phyloP scores from a whole-genome alignment of 257 asterid species.

The Nicotiana tomentosiformis region DNA sequence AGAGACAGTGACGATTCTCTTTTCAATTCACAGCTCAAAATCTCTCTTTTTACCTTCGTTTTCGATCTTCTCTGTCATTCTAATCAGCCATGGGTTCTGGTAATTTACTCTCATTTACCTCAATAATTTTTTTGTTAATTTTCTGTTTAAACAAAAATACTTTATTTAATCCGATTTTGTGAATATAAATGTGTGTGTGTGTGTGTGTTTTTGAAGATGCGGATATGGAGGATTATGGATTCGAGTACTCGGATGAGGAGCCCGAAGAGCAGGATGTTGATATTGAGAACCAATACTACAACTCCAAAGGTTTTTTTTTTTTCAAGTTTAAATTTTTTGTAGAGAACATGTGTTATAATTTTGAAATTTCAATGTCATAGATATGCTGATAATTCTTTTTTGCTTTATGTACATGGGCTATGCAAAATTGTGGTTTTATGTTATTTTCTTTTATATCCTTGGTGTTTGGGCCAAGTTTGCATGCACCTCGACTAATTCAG shows the following conservation, averaged over 20 bases:
- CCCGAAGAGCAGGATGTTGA: conserved; percentile 97
- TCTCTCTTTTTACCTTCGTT: background rate
- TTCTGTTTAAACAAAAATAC: background rate
- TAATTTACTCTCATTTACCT: conserved; percentile 7
- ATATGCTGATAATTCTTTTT: background rate
- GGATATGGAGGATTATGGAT: conserved; percentile 98
- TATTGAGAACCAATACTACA: conserved; percentile 93
- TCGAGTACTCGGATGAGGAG: conserved; percentile 97
- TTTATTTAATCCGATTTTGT: background rate
- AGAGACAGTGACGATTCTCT: background rate
- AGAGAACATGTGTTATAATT: background rate
- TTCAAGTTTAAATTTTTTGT: background rate
- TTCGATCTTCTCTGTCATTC: background rate
- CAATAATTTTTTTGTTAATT: background rate
- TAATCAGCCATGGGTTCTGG: conserved; percentile 60
- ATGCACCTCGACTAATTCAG: too few relatives aligned
- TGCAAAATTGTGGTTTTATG: background rate
- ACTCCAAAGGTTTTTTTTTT: conserved; percentile 65
- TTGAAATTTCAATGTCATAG: background rate
- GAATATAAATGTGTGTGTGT: conserved; percentile 4
- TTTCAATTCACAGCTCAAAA: background rate
- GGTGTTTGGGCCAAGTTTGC: too few relatives aligned
- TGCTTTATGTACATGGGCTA: background rate
- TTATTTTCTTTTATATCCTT: too few relatives aligned
- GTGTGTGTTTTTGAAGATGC: conserved; percentile 44